phyloP scores from a whole-genome alignment of 2,329 filamentous ascomycete genomes.

The Fonsecaea monophora region DNA sequence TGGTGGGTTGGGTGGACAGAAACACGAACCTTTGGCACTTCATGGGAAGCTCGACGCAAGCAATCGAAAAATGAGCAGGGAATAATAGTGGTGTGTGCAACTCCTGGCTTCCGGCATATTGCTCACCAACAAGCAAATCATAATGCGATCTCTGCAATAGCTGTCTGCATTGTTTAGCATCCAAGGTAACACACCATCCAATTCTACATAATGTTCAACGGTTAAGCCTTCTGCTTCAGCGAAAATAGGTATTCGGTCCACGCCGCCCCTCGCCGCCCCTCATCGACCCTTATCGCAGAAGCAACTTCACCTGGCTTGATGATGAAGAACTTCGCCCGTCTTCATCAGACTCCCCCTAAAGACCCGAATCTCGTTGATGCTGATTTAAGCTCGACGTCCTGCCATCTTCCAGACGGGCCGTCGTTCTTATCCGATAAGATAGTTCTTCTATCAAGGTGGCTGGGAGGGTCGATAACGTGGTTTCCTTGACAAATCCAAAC shows the following conservation, averaged over 20 bases:
- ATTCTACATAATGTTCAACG: conserved; percentile 3
- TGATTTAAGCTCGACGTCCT: conserved; percentile 20
- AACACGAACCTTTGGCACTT: background rate
- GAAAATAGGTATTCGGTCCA: background rate
- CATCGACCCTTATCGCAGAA: conserved; percentile 6
- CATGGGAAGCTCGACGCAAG: background rate
- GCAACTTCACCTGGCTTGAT: conserved; percentile 4
- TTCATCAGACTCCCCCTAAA: conserved; percentile 1
- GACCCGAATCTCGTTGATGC: conserved; percentile 7
- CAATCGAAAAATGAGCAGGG: background rate
- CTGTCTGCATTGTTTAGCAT: background rate
- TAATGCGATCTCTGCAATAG: background rate
- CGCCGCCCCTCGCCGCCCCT: background rate
- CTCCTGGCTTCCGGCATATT: background rate
- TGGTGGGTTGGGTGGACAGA: conserved; percentile 4
- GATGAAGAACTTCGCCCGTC: background rate
- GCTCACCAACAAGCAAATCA: conserved; percentile 6
- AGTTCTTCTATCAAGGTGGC: conserved; percentile 14
- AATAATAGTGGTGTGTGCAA: background rate
- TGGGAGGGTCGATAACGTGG: conserved; percentile 14
- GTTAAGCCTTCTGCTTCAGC: background rate
- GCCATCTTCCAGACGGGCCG: conserved; percentile 12
- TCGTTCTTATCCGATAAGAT: conserved; percentile 21
- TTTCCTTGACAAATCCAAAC: conserved; percentile 24
- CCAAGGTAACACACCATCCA: conserved; percentile 11